These are phyloP conservation scores for Dissophora globulifera DNA, from an alignment of 192 early-diverging fungal species.

Conservation along the genomic window DNA sequence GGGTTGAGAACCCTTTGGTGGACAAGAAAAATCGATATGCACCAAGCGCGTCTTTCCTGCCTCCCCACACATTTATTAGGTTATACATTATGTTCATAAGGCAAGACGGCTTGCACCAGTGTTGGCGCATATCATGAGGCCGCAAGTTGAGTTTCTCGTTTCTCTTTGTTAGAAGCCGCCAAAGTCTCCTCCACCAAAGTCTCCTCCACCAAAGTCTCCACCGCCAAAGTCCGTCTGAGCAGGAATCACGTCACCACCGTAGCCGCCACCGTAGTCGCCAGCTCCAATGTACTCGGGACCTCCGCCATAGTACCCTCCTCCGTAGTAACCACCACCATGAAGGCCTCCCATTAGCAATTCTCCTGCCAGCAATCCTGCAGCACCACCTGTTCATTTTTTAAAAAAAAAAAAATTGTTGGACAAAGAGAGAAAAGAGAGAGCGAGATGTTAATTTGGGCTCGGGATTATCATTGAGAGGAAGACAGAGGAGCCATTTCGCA, in stretches of 20 bases:
- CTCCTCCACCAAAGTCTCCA: slow-evolving; percentile 30
- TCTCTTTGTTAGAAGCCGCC: too few relatives aligned
- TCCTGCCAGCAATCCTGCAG: slow-evolving; percentile 38
- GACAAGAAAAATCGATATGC: too few relatives aligned
- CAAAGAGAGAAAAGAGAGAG: background rate
- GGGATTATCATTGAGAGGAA: too few relatives aligned
- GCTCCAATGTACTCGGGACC: background rate
- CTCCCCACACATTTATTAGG: too few relatives aligned
- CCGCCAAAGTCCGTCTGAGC: slow-evolving; percentile 25
- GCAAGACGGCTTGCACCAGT: too few relatives aligned
- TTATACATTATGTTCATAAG: too few relatives aligned
- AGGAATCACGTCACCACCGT: slow-evolving; percentile 10
- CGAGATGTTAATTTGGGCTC: too few relatives aligned
- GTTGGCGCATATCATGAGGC: too few relatives aligned
- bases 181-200: slow-evolving; percentile 9
- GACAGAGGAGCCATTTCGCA: too few relatives aligned
- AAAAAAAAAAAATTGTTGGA: background rate
- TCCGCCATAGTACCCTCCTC: slow-evolving; percentile 4
- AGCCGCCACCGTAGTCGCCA: background rate
- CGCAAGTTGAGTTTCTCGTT: too few relatives aligned
- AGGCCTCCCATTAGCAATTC: slow-evolving; percentile 24
- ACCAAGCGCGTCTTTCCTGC: too few relatives aligned
- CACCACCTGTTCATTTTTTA: slow-evolving; percentile 23
- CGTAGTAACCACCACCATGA: slow-evolving; percentile 9
- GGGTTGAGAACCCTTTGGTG: too few relatives aligned